Conservation (phyloP, 331 rosid species). For the Phaseolus coccineus region DNA sequence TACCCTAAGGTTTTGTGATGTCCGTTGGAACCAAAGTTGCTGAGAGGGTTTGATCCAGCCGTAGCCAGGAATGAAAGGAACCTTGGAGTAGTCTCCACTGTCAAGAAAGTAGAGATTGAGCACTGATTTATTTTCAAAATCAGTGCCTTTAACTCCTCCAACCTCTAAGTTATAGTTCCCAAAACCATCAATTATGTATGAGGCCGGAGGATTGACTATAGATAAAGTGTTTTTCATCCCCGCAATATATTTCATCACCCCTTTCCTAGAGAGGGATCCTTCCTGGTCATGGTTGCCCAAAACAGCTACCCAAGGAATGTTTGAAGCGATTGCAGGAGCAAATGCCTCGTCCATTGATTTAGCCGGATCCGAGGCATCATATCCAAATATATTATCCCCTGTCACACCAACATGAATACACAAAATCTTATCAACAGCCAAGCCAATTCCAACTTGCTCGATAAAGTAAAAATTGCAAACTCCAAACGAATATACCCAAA, state of each 20-base stretch:
- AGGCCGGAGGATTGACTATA: slow-evolving; percentile 66
- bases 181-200: slow-evolving; percentile 66
- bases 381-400: slow-evolving; percentile 80
- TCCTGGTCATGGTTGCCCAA: slow-evolving; percentile 96
- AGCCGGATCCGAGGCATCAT: slow-evolving; percentile 66
- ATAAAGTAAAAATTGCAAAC: slow-evolving; percentile 8
- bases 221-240: slow-evolving; percentile 70
- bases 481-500: neutral
- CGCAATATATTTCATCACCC: slow-evolving; percentile 78
- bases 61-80: slow-evolving; percentile 68
- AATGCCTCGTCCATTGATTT: slow-evolving; percentile 78
- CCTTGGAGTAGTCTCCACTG: slow-evolving; percentile 87
- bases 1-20: slow-evolving; percentile 76
- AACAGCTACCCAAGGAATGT: slow-evolving; percentile 86
- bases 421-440: slow-evolving; percentile 7
- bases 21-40: slow-evolving; percentile 75
- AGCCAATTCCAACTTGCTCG: slow-evolving; percentile 15
- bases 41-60: slow-evolving; percentile 95
- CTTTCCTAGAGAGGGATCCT: slow-evolving; percentile 83
- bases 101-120: slow-evolving; percentile 90
- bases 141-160: slow-evolving; percentile 70
- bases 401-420: slow-evolving; percentile 36
- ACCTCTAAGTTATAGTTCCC: slow-evolving; percentile 89
- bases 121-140: slow-evolving; percentile 75
- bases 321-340: slow-evolving; percentile 78